Base-by-base conservation (phyloP, 2,329 filamentous ascomycete species). In the Cytospora leucostoma region DNA sequence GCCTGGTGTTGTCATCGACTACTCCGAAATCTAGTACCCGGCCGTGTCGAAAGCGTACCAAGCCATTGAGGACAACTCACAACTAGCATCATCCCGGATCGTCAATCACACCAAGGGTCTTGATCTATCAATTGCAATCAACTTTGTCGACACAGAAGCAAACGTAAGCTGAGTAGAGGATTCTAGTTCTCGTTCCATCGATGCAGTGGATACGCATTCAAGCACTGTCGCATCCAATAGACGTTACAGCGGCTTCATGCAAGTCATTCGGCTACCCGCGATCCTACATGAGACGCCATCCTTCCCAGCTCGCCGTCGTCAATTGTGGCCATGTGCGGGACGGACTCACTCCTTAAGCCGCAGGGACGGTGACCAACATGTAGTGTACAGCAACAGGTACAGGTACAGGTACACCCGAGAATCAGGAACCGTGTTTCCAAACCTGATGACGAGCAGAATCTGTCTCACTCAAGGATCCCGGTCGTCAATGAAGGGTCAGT, bases 261-360 rank as follows among this genome's bases (percentile, higher is more conserved):
- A 61, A 61, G 51, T 61, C 59, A 61, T 61, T 44, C 32, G 38
- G 38, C 59, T 35, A 55, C 52, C 52, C 32, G 59, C 59, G 40
- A 61, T 55, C 51, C 52, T 55, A 47, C 50, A 60, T 34, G 37
- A 34, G 37, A 52, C 32, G 40, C 53, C n/a, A 19, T 10, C 13
- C 12, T 13, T 17, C 33, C 33, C 37, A 21, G 4, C 37, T 17
- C 38, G n/a, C n/a, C 11, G 10, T 21, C 19, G n/a, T 19, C 5
- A 21, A 12, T 21, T 21, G 44, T 37, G 35, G 8, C 35, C 35
- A 37, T 37, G 35, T 37, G 12, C 35, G 6, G 12, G 35, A 13
- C 8, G 6, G 35, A 6, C 6, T 10, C 35, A 10, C 35, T 37
- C 35, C 12, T 37, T 37, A 2, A 8, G 44, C n/a, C n/a, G 11